These are phyloP conservation scores for Zygotorulaspora florentina DNA, from an alignment of 805 yeast genomes.

Conservation along the genomic window DNA sequence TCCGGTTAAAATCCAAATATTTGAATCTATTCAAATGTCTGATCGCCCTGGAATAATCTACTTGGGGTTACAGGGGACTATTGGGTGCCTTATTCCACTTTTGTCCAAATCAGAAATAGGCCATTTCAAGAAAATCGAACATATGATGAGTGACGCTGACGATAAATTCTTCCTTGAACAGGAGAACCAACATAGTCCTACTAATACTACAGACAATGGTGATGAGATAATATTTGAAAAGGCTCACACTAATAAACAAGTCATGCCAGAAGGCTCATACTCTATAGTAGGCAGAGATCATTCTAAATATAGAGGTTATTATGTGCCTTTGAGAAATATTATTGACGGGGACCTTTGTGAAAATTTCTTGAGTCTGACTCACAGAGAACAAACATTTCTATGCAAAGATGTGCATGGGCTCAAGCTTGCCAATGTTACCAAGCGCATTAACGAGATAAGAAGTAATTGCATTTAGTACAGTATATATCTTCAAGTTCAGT, in stretches of 20 bases:
- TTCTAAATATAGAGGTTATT: conserved; percentile 66
- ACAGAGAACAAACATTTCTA: conserved; percentile 21
- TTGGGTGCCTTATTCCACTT: conserved; percentile 72
- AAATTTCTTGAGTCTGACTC: conserved; percentile 36
- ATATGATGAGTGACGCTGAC: conserved; percentile 35
- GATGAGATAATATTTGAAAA: conserved; percentile 26
- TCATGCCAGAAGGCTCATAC: conserved; percentile 26
- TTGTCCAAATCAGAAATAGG: conserved; percentile 56
- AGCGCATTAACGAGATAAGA: conserved; percentile 27
- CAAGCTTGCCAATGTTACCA: conserved; percentile 30
- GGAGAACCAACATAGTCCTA: conserved; percentile 5
- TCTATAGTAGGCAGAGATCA: conserved; percentile 64
- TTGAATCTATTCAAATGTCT: conserved; percentile 23
- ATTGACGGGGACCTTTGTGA: conserved; percentile 90
- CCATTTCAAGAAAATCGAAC: conserved; percentile 54
- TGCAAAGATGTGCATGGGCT: conserved; percentile 37
- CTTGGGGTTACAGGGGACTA: conserved; percentile 74
- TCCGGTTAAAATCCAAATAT: conserved; percentile 55
- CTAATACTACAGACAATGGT: conserved; percentile 2
- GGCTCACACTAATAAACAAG: conserved; percentile 7
- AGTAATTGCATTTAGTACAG: conserved; percentile 23
- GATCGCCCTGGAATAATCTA: conserved; percentile 67
- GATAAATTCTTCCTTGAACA: conserved; percentile 15
- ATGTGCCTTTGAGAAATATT: conserved; percentile 70
- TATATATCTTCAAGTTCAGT: conserved; percentile 4